Conservation (phyloP, 495 filamentous ascomycete genomes). For the Lasiosphaeris hirsuta region DNA sequence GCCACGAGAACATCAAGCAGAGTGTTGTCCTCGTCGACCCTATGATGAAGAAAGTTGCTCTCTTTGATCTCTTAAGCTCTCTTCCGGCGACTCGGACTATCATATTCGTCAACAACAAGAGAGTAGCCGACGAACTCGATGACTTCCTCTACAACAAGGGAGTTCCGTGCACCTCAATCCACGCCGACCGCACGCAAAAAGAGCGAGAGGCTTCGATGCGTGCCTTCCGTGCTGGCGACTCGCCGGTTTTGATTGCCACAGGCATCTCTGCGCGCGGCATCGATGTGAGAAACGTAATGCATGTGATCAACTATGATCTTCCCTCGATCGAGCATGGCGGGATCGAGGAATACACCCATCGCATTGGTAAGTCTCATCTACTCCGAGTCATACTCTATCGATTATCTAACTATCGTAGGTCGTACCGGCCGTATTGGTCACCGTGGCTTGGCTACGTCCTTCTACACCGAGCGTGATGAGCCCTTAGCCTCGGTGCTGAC, state of each 20-base stretch:
- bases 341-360: constrained; percentile 90
- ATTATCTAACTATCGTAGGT: constrained; percentile 43
- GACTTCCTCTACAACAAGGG: constrained; percentile 79
- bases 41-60: constrained; percentile 60
- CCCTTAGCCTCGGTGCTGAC: constrained; percentile 66
- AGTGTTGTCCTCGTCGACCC: constrained; percentile 63
- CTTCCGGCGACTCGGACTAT: constrained; percentile 74
- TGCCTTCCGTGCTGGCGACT: constrained; percentile 68
- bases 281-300: constrained; percentile 79
- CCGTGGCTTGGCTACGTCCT: constrained; percentile 78
- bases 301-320: constrained; percentile 91
- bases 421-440: constrained; percentile 95
- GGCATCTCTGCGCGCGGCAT: constrained; percentile 85
- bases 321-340: constrained; percentile 69
- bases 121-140: constrained; percentile 73
- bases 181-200: constrained; percentile 78
- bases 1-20: constrained; percentile 77
- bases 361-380: constrained; percentile 64
- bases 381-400: not conserved
- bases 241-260: constrained; percentile 80
- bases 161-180: constrained; percentile 81
- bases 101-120: constrained; percentile 83
- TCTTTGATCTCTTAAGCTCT: constrained; percentile 69
- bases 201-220: constrained; percentile 94
- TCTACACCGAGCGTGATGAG: constrained; percentile 69